Conservation (phyloP, 2,329 filamentous ascomycete species). For the Penicillium sp. region DNA sequence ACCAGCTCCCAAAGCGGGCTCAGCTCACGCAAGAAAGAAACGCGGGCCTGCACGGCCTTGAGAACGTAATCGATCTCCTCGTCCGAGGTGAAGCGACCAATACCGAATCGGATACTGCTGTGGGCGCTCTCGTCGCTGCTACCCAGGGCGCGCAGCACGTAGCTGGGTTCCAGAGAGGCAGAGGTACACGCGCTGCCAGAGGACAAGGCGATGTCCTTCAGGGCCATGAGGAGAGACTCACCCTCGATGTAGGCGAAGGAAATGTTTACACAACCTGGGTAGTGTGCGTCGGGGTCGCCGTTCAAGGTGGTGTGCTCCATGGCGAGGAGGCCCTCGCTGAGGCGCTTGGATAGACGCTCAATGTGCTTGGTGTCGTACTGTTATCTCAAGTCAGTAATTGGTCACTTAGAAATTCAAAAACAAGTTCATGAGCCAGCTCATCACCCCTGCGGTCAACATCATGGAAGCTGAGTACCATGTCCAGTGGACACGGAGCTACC, state of each 20-base stretch:
- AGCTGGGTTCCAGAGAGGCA: slow-evolving; percentile 92
- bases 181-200: slow-evolving; percentile 97
- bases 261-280: slow-evolving; percentile 96
- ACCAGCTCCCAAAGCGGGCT: slow-evolving; percentile 97
- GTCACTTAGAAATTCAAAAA: background rate
- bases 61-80: slow-evolving; percentile 96
- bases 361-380: slow-evolving; percentile 93
- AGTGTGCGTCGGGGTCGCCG: slow-evolving; percentile 78
- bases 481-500: slow-evolving; percentile 37
- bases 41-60: slow-evolving; percentile 86
- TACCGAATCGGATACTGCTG: slow-evolving; percentile 96
- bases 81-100: slow-evolving; percentile 94
- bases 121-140: slow-evolving; percentile 98
- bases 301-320: slow-evolving; percentile 94
- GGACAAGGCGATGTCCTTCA: slow-evolving; percentile 96
- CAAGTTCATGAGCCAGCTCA: slow-evolving; percentile 45
- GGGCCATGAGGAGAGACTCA: slow-evolving; percentile 94
- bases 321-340: slow-evolving; percentile 77
- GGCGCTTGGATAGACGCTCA: slow-evolving; percentile 75
- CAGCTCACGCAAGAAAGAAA: slow-evolving; percentile 89
- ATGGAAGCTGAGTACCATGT: slow-evolving; percentile 50
- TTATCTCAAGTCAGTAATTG: slow-evolving; percentile 11
- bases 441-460: slow-evolving; percentile 68
- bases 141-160: slow-evolving; percentile 89
- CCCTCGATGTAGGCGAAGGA: slow-evolving; percentile 99